phyloP scores from a whole-genome alignment of 2,329 filamentous ascomycete genomes.

The Lasiodiplodia sp. region DNA sequence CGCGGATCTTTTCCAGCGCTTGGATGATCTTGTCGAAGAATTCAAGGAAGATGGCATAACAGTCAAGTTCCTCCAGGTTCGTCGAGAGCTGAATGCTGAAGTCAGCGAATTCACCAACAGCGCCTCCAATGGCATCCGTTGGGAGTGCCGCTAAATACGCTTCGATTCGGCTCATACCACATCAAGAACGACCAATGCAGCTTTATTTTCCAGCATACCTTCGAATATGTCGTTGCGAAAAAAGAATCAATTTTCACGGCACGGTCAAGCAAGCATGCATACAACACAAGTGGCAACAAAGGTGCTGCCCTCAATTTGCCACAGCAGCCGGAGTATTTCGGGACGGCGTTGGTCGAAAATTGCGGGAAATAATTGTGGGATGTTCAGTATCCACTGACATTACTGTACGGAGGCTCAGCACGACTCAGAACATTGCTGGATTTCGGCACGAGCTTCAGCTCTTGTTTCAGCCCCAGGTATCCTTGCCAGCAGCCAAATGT shows the following conservation, averaged over 20 bases:
- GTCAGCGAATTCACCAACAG: background rate
- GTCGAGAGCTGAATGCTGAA: background rate
- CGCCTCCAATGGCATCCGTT: background rate
- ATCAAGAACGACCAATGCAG: background rate
- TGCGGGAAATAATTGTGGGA: background rate
- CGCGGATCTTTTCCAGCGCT: background rate
- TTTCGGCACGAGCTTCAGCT: background rate
- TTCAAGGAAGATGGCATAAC: background rate
- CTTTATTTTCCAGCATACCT: background rate
- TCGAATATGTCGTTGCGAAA: background rate
- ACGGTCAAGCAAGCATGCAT: background rate
- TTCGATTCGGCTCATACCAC: background rate
- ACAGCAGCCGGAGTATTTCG: background rate
- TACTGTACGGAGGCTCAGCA: background rate
- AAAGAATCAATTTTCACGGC: background rate
- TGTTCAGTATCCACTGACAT: background rate
- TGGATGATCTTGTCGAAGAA: background rate
- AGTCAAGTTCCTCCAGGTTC: slow-evolving; percentile 7
- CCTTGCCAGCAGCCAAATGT: background rate
- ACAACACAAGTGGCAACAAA: background rate
- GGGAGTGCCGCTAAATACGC: background rate
- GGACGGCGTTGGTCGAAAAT: background rate
- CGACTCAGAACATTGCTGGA: background rate
- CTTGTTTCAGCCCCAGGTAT: slow-evolving; percentile 2
- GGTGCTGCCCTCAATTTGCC: background rate